Base-by-base conservation (phyloP, 768 basidiomycete species). In the Zangia roseola region DNA sequence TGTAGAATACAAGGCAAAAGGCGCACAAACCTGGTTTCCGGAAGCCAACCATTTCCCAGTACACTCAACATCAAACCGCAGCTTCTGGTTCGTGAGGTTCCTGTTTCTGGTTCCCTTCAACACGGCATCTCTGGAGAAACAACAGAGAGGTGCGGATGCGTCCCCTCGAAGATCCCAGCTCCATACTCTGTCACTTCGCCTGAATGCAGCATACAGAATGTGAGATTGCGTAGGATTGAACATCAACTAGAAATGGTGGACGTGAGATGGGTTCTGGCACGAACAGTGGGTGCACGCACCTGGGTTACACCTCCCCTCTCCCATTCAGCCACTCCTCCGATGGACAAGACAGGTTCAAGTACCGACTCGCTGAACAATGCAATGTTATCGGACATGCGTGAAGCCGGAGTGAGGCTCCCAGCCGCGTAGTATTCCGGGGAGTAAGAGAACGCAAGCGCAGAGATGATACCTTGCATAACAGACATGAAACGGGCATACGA, bases 151-250 rank as follows among this genome's bases (percentile, higher is more conserved):
- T 16, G 55, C 19, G 43, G 69, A 65, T 25, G 77, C 59, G 64
- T 86, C 76, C 3, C 78, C 72, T 0, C 93, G 80, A 6, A 93
- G 63, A 63, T 97, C 94, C 86, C 89, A 97, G 46, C 79, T 74
- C 59, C 84, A 86, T 20, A 95, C 74, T 4, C 61, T 60, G 6
- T 72, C 73, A 6, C 65, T 61, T 12, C 87, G 75, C 6, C 94
- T 79, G 56, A 90, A 94, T 0, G 89, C 77, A 0, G 88, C 86
- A 53, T 89, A 95, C 23, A 97, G 65, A 1, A 89, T 68, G 49
- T 89, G 79, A 0, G 90, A 86, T 36, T 72, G 69, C 17, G 70
- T 69, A 0, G 90, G 89, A 58, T 94, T 87, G 69, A 94, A 97
- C 50, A 79, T 76, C 34, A 93, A 67, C 90, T 91, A 50, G 5